Conservation (phyloP, 163 green algal species). For the Prototheca wickerhamii region DNA sequence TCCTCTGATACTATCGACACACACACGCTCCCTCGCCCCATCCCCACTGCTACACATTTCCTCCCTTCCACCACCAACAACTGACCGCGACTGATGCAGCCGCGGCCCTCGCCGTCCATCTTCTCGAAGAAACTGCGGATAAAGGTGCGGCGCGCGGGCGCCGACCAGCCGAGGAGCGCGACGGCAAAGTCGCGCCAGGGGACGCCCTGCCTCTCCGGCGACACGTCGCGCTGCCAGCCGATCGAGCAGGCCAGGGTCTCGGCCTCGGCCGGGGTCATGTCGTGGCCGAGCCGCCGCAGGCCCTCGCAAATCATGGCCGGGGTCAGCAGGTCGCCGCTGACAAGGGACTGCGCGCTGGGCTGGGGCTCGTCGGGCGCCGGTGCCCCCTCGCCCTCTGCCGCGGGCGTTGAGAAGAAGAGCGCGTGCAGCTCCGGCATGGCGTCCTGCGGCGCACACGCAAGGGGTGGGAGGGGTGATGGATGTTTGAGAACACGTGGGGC, state of each 20-base stretch:
- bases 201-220: not conserved
- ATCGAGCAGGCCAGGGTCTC: not conserved
- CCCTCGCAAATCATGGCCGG: not conserved
- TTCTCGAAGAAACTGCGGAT: constrained; percentile 52
- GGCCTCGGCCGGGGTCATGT: not conserved
- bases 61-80: too few species aligned
- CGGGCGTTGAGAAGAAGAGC: too few species aligned
- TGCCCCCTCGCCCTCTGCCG: too few species aligned
- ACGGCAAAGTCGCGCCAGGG: constrained; percentile 2
- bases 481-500: constrained; percentile 14
- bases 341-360: too few species aligned
- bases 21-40: too few species aligned
- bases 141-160: constrained; percentile 1
- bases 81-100: constrained; percentile 63
- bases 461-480: not conserved
- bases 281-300: not conserved
- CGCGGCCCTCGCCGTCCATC: constrained; percentile 67
- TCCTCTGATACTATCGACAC: too few species aligned
- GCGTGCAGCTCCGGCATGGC: too few species aligned
- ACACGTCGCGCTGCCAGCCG: not conserved
- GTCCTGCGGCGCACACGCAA: not conserved
- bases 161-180: not conserved
- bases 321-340: not conserved
- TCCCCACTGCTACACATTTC: not conserved
- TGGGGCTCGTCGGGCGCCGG: too few species aligned